Base-by-base conservation (phyloP, 257 asterid genomes). In the Solanum gracilifrons region DNA sequence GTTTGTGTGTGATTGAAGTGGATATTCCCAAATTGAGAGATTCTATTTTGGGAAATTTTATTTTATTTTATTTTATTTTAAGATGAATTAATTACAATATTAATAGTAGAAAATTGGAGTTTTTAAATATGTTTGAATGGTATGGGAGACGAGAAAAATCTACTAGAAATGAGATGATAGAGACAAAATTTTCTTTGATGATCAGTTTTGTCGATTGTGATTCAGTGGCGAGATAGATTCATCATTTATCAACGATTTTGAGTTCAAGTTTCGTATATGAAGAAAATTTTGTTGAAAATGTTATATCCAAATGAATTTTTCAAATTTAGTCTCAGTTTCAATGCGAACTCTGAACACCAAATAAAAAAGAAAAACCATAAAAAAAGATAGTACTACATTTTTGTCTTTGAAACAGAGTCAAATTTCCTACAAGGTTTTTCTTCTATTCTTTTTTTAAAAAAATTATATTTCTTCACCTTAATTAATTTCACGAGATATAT, bases 181-280 rank as follows among this genome's bases (percentile, higher is more conserved):
- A 20, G 51, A 74, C 82, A 74, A 10, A 21, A 6, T 21, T 55
- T 74, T 31, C 29, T 74, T 74, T 74, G 82, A 8, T 74, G 10
- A 74, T 35, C 82, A 74, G 25, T 20, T 7, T 55, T 21, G 2
- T 55, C n/a, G 62, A 51, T 18, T 7, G 23, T 51, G 9, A 9
- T 16, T 16, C 0, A 51, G 10, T 51, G n/a, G 9, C 8, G n/a
- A 16, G 9, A 51, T 2, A 5, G 4, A 16, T 51, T 51, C 9
- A 6, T 18, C 11, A 6, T 55, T 18, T 18, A 55, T 18, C 4
- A 55, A 0, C 2, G 0, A 3, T 55, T 0, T 55, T 55, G 64
- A 55, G 1, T 55, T 55, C 0, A 0, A 55, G 0, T 55, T 20
- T 20, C 0, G 0, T 6, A 6, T 55, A 55, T 6, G 1, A 7